A percentile compares a stretch with the other conserved stretches of the same genome.
Evolutionary conservation across 768 basidiomycete genomes (phyloP).

Genomic region (Rubroboletus satanas): DNA sequence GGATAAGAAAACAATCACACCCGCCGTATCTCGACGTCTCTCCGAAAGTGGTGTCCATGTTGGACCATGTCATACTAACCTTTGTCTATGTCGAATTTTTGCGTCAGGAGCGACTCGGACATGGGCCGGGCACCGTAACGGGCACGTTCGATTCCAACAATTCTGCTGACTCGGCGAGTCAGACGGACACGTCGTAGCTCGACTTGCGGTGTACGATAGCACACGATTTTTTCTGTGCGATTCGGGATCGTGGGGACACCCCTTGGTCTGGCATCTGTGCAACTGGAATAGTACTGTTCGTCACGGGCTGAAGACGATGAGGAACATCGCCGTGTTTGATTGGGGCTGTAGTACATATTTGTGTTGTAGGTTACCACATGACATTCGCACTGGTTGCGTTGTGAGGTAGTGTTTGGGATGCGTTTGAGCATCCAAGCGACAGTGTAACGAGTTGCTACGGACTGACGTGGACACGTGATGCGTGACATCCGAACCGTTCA

Average conservation of each 20-base stretch:
- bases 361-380: not conserved
- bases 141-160: not conserved
- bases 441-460: no score
- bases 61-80: slow-evolving; percentile 28
- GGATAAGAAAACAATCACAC: slow-evolving; percentile 19
- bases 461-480: no score
- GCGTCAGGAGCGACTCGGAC: slow-evolving; percentile 21
- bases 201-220: not conserved
- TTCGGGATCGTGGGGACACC: not conserved
- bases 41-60: slow-evolving; percentile 15
- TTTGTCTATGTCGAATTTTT: slow-evolving; percentile 27
- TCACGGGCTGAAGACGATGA: not conserved
- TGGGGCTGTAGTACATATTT: not conserved
- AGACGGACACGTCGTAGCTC: not conserved
- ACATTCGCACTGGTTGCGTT: no score
- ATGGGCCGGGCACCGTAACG: slow-evolving; percentile 1
- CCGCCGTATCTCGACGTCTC: slow-evolving; percentile 28
- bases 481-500: no score
- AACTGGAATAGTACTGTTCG: not conserved
- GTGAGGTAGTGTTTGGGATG: no score
- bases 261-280: not conserved
- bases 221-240: not conserved
- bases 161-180: not conserved
- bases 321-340: no score
- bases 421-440: no score